Conservation (phyloP, 768 basidiomycete species). For the Cystobasidium ongulense region DNA sequence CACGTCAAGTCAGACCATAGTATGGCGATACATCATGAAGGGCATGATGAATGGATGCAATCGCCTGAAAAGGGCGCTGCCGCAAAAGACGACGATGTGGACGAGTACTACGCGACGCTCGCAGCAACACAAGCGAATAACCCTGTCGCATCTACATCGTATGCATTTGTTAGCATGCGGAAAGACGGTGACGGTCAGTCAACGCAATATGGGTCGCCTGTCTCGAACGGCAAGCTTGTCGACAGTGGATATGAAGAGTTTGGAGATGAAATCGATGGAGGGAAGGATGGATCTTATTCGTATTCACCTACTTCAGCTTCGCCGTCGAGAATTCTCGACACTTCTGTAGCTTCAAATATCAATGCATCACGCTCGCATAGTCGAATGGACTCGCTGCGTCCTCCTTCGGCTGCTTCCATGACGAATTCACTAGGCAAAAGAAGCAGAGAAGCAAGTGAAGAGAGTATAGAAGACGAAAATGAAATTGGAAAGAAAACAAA, state of each 20-base stretch:
- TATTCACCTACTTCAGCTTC: conserved; percentile 3
- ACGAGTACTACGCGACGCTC: conserved; percentile 41
- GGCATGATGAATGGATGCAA: neutral
- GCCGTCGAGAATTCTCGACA: neutral
- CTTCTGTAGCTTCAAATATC: neutral
- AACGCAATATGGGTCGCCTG: conserved; percentile 22
- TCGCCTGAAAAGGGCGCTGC: neutral
- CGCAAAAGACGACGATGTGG: conserved; percentile 32
- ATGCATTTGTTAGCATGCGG: neutral
- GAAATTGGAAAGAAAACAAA: conserved; percentile 42
- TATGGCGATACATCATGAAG: neutral
- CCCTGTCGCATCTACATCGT: neutral
- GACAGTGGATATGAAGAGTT: conserved; percentile 28
- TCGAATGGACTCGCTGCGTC: neutral
- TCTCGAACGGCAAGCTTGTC: neutral
- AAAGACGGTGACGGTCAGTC: conserved; percentile 37
- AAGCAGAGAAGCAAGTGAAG: conserved; percentile 38
- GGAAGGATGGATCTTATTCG: neutral
- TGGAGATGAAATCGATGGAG: conserved; percentile 24
- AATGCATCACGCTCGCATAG: neutral
- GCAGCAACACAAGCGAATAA: conserved; percentile 12
- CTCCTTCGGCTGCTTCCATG: conserved; percentile 15
- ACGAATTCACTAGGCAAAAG: conserved; percentile 17
- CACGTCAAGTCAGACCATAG: conserved; percentile 1
- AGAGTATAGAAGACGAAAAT: conserved; percentile 47